Evolutionary conservation across 768 basidiomycete species (phyloP), one percentile per base, ranked within the genome.

Genomic region (Daedaleopsis sinensis): DNA sequence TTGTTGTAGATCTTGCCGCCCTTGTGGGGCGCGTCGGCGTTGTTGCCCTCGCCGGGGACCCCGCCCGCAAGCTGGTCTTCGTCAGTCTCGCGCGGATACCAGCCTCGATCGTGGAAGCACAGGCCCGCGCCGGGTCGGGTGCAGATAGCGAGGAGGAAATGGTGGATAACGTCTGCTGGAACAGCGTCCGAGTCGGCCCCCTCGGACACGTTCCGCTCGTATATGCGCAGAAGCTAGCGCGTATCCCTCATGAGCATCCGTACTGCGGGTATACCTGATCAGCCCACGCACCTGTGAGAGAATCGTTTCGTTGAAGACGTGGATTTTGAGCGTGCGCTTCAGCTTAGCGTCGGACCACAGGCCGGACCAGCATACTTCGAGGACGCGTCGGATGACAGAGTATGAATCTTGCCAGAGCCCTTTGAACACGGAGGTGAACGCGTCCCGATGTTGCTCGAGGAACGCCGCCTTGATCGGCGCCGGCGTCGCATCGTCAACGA

Each of bases 51-150:
- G 0, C 74, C 74, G 23, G 78, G 77, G 0, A 81, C 82, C 24
- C 74, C 10, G 24, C n/a, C 13, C 12, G 12, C 56, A n/a, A 43
- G 47, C 13, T 57, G 55, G 15, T 74, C 73, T 1, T 74, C 74
- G 11, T 80, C 80, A 18, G 73, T 71, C 62, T 89, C 88, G 2
- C 92, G 86, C 4, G 86, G 86, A 67, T 97, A 98, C 95, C 95
- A 98, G 2, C 95, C 95, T 9, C 84, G 81, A 68, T 96, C 93
- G 54, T 79, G 85, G 76, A 96, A 97, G 69, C 95, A 98, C 15
- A 97, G 80, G 0, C 95, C 95, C 13, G 79, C 75, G 0, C 95
- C 94, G 0, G 93, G 91, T 24, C 84, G 85, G 0, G 91, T 90
- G 67, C 90, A 91, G 35, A 94, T 85, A 1, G 89, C 90, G 27